Percentiles rank a stretch among this genome's conserved stretches.
Evolutionary conservation across 306 rosid genomes (phyloP).

Genomic region (Malus sylvestris): DNA sequence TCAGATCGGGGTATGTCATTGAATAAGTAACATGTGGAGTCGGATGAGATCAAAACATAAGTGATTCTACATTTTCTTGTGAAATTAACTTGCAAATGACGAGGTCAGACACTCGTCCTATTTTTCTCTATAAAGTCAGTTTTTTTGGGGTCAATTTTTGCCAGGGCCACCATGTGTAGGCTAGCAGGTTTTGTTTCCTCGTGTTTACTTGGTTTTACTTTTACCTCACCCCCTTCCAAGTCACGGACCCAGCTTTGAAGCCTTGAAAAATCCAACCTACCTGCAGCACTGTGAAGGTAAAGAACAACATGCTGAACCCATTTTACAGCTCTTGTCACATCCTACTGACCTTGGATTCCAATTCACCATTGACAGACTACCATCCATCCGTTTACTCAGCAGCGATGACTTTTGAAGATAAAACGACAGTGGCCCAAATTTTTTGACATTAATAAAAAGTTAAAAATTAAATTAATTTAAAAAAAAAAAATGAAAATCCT

Average conservation of each 20-base stretch:
- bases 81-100: too few relatives aligned
- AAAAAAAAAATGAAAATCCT: neutral
- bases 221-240: neutral
- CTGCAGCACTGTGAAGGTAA: neutral
- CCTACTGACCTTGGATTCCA: constrained; percentile 53
- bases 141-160: too few relatives aligned
- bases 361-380: constrained; percentile 28
- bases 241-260: constrained; percentile 10
- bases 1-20: too few relatives aligned
- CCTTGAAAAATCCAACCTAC: constrained; percentile 1
- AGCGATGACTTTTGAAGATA: constrained; percentile 13
- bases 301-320: constrained; percentile 10
- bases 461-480: neutral
- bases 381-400: constrained; percentile 12
- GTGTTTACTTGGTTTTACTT: neutral
- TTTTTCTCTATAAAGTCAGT: too few relatives aligned
- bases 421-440: neutral
- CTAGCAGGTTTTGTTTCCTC: neutral
- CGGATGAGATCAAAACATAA: too few relatives aligned
- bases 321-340: constrained; percentile 36
- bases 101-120: neutral
- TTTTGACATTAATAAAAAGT: neutral
- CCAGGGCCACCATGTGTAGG: neutral
- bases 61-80: too few relatives aligned
- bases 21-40: too few relatives aligned